A percentile compares a stretch with the other conserved stretches of the same genome.
Conservation (phyloP, 2,329 filamentous ascomycete species). For the Fusarium marasasianum region DNA sequence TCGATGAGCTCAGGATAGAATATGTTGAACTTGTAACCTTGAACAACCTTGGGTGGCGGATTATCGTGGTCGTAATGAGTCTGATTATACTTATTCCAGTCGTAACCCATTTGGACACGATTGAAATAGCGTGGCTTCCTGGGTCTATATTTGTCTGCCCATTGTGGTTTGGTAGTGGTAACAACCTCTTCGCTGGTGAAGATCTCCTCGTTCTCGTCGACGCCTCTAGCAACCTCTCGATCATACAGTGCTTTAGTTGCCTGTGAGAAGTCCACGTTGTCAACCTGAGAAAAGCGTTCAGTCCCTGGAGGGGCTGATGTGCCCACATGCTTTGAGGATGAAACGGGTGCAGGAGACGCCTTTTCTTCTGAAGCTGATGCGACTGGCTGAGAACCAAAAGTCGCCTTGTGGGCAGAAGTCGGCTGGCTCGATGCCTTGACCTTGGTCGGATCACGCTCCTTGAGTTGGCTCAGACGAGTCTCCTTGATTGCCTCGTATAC, state of each 20-base stretch:
- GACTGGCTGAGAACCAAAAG: neutral
- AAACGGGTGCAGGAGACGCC: slow-evolving; percentile 16
- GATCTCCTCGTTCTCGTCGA: slow-evolving; percentile 94
- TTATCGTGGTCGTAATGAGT: slow-evolving; percentile 99
- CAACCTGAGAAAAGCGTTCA: slow-evolving; percentile 73
- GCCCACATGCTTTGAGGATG: slow-evolving; percentile 41
- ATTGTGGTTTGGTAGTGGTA: slow-evolving; percentile 69
- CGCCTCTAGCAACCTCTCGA: slow-evolving; percentile 88
- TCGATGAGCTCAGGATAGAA: slow-evolving; percentile 98
- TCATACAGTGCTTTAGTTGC: slow-evolving; percentile 91
- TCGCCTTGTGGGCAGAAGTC: neutral
- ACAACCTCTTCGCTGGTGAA: slow-evolving; percentile 88
- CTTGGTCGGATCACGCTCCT: slow-evolving; percentile 73
- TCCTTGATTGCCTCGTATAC: slow-evolving; percentile 81
- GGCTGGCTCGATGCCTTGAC: slow-evolving; percentile 52
- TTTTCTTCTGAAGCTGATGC: slow-evolving; percentile 11
- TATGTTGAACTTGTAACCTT: slow-evolving; percentile 99
- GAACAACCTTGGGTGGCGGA: slow-evolving; percentile 95
- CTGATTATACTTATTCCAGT: slow-evolving; percentile 99
- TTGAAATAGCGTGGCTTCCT: slow-evolving; percentile 98
- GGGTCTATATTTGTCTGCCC: slow-evolving; percentile 86
- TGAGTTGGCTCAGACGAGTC: slow-evolving; percentile 72
- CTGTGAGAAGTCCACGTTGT: slow-evolving; percentile 84
- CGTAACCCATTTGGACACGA: slow-evolving; percentile 97
- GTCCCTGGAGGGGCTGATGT: slow-evolving; percentile 61